Conservation (phyloP, 2,329 filamentous ascomycete genomes). For the Aspergillus sp. region DNA sequence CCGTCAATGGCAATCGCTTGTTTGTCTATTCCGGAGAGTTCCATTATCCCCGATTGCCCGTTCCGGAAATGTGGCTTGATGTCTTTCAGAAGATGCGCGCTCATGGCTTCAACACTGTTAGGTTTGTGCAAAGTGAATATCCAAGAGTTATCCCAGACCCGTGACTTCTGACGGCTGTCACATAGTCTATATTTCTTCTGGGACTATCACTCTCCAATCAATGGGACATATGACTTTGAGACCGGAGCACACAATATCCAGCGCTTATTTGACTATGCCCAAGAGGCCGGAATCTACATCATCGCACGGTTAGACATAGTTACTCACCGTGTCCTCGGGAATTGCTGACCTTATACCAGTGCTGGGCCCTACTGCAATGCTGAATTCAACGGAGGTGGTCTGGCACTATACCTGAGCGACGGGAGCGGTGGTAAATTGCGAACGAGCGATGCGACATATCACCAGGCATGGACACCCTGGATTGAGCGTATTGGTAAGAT, state of each 20-base stretch:
- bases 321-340: fast-evolving
- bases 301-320: slow-evolving; percentile 54
- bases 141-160: background rate
- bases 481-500: slow-evolving; percentile 50
- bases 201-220: slow-evolving; percentile 64
- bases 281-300: slow-evolving; percentile 59
- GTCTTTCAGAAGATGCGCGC: slow-evolving; percentile 80
- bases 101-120: slow-evolving; percentile 55
- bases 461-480: slow-evolving; percentile 52
- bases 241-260: slow-evolving; percentile 4
- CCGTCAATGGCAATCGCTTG: slow-evolving; percentile 65
- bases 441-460: slow-evolving; percentile 49
- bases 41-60: slow-evolving; percentile 66
- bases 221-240: slow-evolving; percentile 65
- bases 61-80: slow-evolving; percentile 66
- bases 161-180: slow-evolving; percentile 50
- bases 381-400: slow-evolving; percentile 72
- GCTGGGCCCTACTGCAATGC: slow-evolving; percentile 76
- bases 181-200: slow-evolving; percentile 68
- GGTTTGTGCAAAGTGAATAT: background rate
- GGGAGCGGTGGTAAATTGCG: slow-evolving; percentile 31
- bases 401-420: slow-evolving; percentile 68
- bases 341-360: background rate
- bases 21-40: slow-evolving; percentile 72
- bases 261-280: slow-evolving; percentile 35